These are phyloP conservation scores for Dryas drummondii DNA, from an alignment of 306 rosid species.

Conservation along the genomic window DNA sequence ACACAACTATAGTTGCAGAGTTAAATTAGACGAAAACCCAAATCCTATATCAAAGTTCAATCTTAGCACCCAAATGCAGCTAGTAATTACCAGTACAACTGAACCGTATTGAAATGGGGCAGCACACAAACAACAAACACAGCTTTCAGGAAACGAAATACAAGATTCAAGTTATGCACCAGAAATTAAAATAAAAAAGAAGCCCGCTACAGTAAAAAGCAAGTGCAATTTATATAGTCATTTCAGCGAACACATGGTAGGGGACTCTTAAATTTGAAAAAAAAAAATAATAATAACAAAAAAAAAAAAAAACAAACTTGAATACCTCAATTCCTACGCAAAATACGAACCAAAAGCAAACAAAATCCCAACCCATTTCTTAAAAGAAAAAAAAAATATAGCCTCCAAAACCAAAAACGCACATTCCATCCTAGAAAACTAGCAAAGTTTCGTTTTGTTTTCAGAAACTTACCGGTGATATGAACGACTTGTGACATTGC, in stretches of 20 bases:
- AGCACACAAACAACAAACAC: not conserved
- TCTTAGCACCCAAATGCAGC: constrained; percentile 8
- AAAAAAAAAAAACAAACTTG: not conserved
- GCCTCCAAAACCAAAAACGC: not conserved
- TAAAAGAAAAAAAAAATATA: not conserved
- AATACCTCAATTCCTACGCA: not conserved
- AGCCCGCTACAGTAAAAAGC: not conserved
- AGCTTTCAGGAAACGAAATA: not conserved
- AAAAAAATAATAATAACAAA: not conserved
- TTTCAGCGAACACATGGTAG: constrained; percentile 30
- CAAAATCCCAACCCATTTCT: not conserved
- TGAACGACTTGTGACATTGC: constrained; percentile 58
- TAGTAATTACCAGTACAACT: not conserved
- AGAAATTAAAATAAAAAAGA: not conserved
- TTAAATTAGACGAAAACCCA: not conserved
- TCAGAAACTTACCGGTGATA: constrained; percentile 43
- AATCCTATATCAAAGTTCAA: not conserved
- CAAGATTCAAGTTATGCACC: not conserved
- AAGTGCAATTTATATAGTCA: not conserved
- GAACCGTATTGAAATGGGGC: not conserved
- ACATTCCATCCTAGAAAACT: not conserved
- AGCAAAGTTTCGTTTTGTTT: not conserved
- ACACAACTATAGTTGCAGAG: not conserved
- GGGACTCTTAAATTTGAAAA: constrained; percentile 1
- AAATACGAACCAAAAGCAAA: not conserved